These are phyloP conservation scores for Capsicum baccatum DNA, from an alignment of 257 asterid genomes.

Conservation along the genomic window DNA sequence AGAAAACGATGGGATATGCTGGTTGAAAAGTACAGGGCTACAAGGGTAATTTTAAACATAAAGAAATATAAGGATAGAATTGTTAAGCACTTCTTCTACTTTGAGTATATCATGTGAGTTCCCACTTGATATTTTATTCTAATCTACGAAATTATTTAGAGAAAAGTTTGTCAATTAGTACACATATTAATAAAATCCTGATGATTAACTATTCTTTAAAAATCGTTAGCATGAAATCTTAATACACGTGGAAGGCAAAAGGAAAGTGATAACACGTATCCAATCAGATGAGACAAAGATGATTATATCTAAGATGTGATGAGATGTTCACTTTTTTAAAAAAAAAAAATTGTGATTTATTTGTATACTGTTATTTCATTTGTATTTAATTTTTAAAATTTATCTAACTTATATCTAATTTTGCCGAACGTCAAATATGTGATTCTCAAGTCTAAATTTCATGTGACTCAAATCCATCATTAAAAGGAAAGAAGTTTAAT, in stretches of 20 bases:
- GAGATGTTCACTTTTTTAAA: neutral
- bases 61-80: neutral
- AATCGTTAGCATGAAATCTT: neutral
- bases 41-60: neutral
- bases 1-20: neutral
- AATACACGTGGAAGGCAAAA: neutral
- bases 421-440: neutral
- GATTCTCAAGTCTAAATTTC: neutral
- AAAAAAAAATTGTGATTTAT: neutral
- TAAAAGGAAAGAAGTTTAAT: neutral
- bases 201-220: neutral
- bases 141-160: neutral
- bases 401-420: neutral
- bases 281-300: neutral
- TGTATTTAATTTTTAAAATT: neutral
- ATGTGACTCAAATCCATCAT: neutral
- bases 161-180: neutral
- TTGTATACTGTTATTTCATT: neutral
- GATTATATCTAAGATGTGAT: neutral
- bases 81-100: neutral
- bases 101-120: neutral
- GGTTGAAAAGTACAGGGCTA: neutral
- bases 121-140: neutral
- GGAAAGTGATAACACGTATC: neutral
- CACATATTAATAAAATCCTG: neutral